Evolutionary conservation across 345 rosid genomes (phyloP).

Genomic region (Moricandia arvensis): DNA sequence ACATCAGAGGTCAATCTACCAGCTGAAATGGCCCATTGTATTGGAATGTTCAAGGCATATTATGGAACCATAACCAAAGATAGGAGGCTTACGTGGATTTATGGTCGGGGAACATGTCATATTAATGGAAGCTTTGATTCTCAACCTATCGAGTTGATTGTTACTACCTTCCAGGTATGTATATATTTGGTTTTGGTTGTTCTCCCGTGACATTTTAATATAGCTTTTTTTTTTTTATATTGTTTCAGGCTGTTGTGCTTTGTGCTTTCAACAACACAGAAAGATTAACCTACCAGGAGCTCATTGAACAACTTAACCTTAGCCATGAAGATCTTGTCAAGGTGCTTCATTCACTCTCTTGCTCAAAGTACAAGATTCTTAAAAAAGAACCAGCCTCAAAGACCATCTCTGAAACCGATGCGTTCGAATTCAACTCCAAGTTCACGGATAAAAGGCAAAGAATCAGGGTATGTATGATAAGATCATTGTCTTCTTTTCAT

Average conservation of each 20-base stretch:
- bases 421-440: conserved; percentile 63
- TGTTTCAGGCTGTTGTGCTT: conserved; percentile 49
- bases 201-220: too few species aligned
- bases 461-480: conserved; percentile 52
- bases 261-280: conserved; percentile 70
- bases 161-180: conserved; percentile 60
- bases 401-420: conserved; percentile 45
- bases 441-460: conserved; percentile 82
- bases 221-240: too few species aligned
- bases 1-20: conserved; percentile 72
- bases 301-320: conserved; percentile 71
- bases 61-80: conserved; percentile 43
- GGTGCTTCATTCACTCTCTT: conserved; percentile 76
- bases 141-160: conserved; percentile 47
- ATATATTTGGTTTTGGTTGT: too few species aligned
- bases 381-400: conserved; percentile 54
- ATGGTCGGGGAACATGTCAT: conserved; percentile 55
- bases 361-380: conserved; percentile 71
- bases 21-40: conserved; percentile 62
- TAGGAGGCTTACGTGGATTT: conserved; percentile 61
- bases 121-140: conserved; percentile 46
- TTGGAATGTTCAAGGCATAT: conserved; percentile 47
- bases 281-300: conserved; percentile 66
- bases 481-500: neutral
- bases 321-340: conserved; percentile 69